Base-by-base conservation (phyloP, 352 stramenopile genomes). In the Phytophthora podocarpi region DNA sequence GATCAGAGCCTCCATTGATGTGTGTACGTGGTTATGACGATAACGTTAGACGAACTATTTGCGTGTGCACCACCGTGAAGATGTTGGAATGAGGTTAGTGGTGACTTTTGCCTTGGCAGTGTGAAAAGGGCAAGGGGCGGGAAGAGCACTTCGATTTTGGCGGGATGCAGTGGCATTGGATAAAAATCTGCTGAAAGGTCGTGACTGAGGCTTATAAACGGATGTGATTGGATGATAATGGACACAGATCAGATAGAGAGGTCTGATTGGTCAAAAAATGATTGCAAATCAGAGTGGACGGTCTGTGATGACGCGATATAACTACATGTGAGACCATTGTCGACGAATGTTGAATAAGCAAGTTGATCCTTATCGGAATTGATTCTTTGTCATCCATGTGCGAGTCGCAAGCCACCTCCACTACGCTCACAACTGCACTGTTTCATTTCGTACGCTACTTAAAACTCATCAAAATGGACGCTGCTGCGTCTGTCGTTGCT, bases 1-100 rank as follows among this genome's bases (percentile, higher is more conserved):
- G 28, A 94, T 46, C 21, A 92, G 72, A n/a, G 67, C 68, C 46
- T 92, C 83, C 83, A 92, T 92, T 26, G 40, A 67, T 57, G 5
- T 23, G 10, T 52, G 26, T 35, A 20, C 18, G 5, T 45, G 10
- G 30, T 8, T 4, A 36, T 8, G n/a, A 36, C 31, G 3, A 15
- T 8, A 36, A 12, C 15, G 23, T 37, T 47, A 62, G 45, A 53
- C 51, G 49, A 11, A 28, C 54, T 35, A 31, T 28, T 15, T 41
- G 26, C n/a, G 24, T 63, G 47, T 37, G 20, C 21, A 5, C 13
- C 23, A 46, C 36, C 18, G 18, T 20, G 41, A 39, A 40, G 35
- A 63, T 56, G 24, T 16, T 8, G 42, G 45, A 70, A 71, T 74
- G 71, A 68, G 37, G 32, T 13, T 11, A 39, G 26, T 24, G 9